These are phyloP conservation scores for Ceratopteris richardii DNA, from an alignment of 75 land plant species.

Conservation along the genomic window DNA sequence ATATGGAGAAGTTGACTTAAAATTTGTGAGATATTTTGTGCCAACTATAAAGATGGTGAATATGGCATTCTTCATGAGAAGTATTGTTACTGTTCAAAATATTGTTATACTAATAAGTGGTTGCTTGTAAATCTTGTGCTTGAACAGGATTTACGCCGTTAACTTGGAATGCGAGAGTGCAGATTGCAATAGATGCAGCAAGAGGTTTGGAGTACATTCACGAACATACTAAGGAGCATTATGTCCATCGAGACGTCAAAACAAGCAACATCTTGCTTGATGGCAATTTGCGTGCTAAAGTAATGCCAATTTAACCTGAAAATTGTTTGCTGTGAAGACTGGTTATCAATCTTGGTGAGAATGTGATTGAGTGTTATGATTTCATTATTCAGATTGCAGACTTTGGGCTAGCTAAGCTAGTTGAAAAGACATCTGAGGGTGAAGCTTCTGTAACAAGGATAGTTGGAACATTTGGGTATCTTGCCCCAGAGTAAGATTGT, in stretches of 20 bases:
- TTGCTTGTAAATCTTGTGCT: no score
- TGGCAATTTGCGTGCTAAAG: slow-evolving; percentile 67
- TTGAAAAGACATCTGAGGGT: slow-evolving; percentile 40
- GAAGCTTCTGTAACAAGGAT: slow-evolving; percentile 50
- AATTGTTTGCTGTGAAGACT: neutral
- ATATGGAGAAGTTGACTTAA: no score
- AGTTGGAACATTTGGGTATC: slow-evolving; percentile 82
- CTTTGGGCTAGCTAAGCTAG: slow-evolving; percentile 81
- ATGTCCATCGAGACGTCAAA: slow-evolving; percentile 88
- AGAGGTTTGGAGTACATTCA: slow-evolving; percentile 87
- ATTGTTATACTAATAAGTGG: no score
- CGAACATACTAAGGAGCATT: slow-evolving; percentile 70
- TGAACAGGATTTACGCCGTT: slow-evolving; percentile 55
- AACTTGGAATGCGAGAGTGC: slow-evolving; percentile 79
- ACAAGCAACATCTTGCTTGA: slow-evolving; percentile 83
- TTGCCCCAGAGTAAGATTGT: slow-evolving; percentile 75
- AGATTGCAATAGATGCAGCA: slow-evolving; percentile 85
- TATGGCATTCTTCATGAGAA: no score
- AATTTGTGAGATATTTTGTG: no score
- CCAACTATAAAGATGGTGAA: no score
- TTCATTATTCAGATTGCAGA: slow-evolving; percentile 59
- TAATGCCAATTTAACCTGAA: slow-evolving; percentile 2
- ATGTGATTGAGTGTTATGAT: neutral
- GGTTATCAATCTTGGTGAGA: neutral
- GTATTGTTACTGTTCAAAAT: no score